These are phyloP conservation scores for Beta lomatogona DNA, from an alignment of 179 eudicot genomes.

Conservation along the genomic window DNA sequence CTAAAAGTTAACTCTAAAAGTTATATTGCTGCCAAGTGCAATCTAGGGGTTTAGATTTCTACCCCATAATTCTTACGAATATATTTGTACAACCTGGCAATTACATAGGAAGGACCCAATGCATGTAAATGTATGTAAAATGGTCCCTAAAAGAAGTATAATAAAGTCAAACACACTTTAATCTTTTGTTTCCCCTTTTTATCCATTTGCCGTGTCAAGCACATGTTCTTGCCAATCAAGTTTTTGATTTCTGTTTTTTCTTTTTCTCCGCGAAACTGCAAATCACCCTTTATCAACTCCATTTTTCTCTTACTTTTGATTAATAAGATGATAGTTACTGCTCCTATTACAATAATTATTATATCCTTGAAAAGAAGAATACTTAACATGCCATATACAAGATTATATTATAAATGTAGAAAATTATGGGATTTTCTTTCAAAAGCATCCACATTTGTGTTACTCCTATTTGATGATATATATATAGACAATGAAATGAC, in stretches of 20 bases:
- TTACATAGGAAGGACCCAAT: conserved; percentile 28
- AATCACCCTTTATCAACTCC: neutral
- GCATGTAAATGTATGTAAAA: neutral
- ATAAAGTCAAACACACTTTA: conserved; percentile 37
- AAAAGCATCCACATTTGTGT: neutral
- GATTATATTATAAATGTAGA: neutral
- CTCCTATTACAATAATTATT: neutral
- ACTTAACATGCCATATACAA: conserved; percentile 5
- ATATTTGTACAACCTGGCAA: conserved; percentile 2
- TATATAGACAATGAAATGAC: neutral
- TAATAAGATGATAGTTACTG: conserved; percentile 2
- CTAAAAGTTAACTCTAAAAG: no score
- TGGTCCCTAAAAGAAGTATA: conserved; percentile 31
- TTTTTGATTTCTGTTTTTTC: neutral
- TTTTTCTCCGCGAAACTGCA: neutral
- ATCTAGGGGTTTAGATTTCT: neutral
- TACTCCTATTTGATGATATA: neutral
- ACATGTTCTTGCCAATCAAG: conserved; percentile 33
- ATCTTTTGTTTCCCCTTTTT: conserved; percentile 38
- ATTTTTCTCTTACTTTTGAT: neutral
- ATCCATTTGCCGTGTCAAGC: conserved; percentile 35
- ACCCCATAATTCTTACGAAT: neutral
- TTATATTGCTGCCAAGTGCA: neutral
- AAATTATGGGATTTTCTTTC: conserved; percentile 2
- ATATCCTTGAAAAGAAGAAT: conserved; percentile 1